A percentile compares a stretch with the other conserved stretches of the same genome.
Evolutionary conservation across 1,139 yeast genomes (phyloP).

Genomic region (Candida dubliniensis): DNA sequence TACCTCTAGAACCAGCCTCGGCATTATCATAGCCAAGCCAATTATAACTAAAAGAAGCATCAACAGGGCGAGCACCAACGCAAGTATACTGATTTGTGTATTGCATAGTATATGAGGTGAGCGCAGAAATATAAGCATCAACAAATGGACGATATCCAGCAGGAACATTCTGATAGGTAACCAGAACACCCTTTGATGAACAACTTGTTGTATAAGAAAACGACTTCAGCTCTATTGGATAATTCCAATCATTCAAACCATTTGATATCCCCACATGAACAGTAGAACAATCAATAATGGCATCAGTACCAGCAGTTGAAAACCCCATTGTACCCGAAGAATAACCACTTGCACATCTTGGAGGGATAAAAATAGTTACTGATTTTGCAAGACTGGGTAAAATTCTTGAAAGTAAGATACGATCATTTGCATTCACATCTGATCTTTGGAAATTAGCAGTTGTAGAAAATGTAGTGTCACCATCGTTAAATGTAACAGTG

Average conservation of each 20-base stretch:
- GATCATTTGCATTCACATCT: background rate
- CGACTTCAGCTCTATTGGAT: constrained; percentile 15
- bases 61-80: constrained; percentile 3
- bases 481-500: constrained; percentile 29
- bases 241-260: constrained; percentile 23
- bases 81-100: constrained; percentile 20
- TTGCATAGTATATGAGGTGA: background rate
- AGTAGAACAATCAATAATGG: constrained; percentile 23
- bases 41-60: background rate
- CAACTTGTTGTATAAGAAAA: constrained; percentile 17
- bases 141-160: constrained; percentile 35
- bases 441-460: constrained; percentile 16
- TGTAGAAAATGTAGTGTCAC: constrained; percentile 20
- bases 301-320: constrained; percentile 1
- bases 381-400: constrained; percentile 12
- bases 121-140: constrained; percentile 16
- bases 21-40: constrained; percentile 15
- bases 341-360: constrained; percentile 26
- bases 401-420: background rate
- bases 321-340: constrained; percentile 26
- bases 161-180: constrained; percentile 25
- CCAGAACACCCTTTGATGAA: constrained; percentile 12
- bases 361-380: constrained; percentile 23
- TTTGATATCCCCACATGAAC: constrained; percentile 23
- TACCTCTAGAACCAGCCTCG: constrained; percentile 22